These are phyloP conservation scores for Phaseolus lunatus DNA, from an alignment of 306 rosid species.

Conservation along the genomic window DNA sequence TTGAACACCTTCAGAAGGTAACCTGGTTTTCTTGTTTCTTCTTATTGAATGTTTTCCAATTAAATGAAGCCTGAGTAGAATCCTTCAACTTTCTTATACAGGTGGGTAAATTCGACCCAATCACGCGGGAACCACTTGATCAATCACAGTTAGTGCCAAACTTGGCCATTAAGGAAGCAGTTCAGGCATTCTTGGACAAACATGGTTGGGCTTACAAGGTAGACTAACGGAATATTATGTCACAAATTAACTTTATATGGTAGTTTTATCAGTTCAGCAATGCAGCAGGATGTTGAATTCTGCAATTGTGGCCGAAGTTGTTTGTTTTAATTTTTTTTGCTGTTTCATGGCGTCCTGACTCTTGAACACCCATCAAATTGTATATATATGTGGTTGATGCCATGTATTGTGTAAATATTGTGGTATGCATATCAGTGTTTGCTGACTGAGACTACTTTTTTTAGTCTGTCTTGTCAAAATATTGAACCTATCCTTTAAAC, in stretches of 20 bases:
- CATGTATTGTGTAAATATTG: conserved; percentile 38
- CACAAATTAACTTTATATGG: conserved; percentile 14
- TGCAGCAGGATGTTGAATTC: conserved; percentile 27
- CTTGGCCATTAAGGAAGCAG: conserved; percentile 84
- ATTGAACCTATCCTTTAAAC: background rate
- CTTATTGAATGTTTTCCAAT: background rate
- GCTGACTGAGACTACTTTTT: conserved; percentile 15
- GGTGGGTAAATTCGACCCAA: conserved; percentile 92
- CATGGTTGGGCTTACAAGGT: conserved; percentile 93
- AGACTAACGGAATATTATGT: conserved; percentile 49
- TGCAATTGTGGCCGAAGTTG: conserved; percentile 20
- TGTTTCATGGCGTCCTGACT: conserved; percentile 28
- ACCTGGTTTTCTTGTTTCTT: conserved; percentile 39
- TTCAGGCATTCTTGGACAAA: conserved; percentile 68
- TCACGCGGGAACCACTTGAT: conserved; percentile 73
- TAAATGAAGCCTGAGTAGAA: background rate
- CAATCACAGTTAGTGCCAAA: conserved; percentile 71
- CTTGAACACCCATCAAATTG: conserved; percentile 16
- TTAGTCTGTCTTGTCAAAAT: conserved; percentile 3
- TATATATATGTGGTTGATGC: conserved; percentile 43
- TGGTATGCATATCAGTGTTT: conserved; percentile 17
- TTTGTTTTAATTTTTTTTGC: conserved; percentile 27
- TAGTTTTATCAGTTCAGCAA: conserved; percentile 24
- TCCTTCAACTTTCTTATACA: conserved; percentile 42
- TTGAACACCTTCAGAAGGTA: conserved; percentile 87